Base-by-base conservation (phyloP, 106 monocot genomes). In the Cymbidium sinense region DNA sequence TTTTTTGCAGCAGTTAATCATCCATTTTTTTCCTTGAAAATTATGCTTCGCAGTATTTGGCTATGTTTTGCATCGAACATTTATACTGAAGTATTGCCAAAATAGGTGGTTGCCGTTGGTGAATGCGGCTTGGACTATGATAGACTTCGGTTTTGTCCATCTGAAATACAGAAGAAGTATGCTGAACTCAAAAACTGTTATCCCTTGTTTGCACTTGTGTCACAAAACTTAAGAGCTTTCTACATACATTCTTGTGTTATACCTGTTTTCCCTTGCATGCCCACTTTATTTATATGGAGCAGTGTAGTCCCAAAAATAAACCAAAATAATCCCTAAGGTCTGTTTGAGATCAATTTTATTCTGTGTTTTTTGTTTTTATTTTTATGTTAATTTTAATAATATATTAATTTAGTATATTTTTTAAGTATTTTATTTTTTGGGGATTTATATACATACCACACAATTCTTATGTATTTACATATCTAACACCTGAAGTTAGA, bases 71-170 rank as follows among this genome's bases (percentile, higher is more conserved):
- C 67, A 13, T 6, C n/a, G 37, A 8, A 35, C 34, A 29, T 71
- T 71, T 36, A 21, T 36, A 39, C 34, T 71, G 37, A 35, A 3
- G 7, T 74, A 47, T 12, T 61, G 44, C 71, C 27, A 37, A 34
- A 79, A 28, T 80, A 99, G 99, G 99, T 99, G 25, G 99, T 99
- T 64, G 99, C 99, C 58, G 84, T 99, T 78, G 92, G 99, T 73
- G 99, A 99, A 85, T 99, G 99, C 85, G 99, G 99, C 72, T 73
- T 99, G 81, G 99, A 99, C 81, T 99, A 99, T 88, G 99, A 99
- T 54, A 90, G 99, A 78, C 90, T 99, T 82, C 95, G 91, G 11
- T 95, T 99, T 83, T 99, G 99, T 76, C 90, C 95, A 70, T 33
- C 90, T 69, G 92, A 99, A 43, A 77, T 82, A 73, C 99, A 99